A percentile compares a stretch with the other conserved stretches of the same genome.
Conservation (phyloP, 2,329 filamentous ascomycete species). For the Biscogniauxia sp. region DNA sequence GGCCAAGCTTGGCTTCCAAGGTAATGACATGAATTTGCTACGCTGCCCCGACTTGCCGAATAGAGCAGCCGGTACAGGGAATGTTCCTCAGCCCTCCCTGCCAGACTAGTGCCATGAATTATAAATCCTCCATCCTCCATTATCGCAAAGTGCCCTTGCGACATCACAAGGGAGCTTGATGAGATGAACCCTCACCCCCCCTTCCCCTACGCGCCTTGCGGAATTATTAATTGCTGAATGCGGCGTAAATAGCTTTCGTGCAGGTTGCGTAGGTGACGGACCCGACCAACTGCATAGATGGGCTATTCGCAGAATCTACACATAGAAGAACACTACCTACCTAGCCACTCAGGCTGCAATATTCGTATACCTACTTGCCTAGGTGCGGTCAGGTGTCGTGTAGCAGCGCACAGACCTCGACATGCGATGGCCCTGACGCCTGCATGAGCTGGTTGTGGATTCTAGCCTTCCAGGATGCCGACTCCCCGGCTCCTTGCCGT, state of each 20-base stretch:
- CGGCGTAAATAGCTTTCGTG: neutral
- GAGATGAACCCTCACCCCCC: neutral
- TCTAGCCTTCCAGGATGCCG: neutral
- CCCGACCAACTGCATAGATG: neutral
- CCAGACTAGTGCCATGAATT: neutral
- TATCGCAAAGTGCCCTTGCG: neutral
- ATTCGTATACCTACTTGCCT: neutral
- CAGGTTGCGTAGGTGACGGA: neutral
- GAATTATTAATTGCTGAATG: neutral
- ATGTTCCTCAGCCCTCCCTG: neutral
- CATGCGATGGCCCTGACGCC: neutral
- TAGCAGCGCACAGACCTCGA: neutral
- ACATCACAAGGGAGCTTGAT: neutral
- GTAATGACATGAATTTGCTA: neutral
- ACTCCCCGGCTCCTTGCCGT: neutral
- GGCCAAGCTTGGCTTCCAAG: neutral
- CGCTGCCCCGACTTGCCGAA: neutral
- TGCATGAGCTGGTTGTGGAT: neutral
- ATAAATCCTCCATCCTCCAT: neutral
- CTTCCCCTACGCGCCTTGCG: neutral
- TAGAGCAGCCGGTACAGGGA: neutral
- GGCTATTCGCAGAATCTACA: neutral
- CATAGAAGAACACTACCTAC: neutral
- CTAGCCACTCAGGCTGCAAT: neutral
- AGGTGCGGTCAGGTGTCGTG: neutral